Base-by-base conservation (phyloP, 768 basidiomycete genomes). In the Gymnopilus dilepis region DNA sequence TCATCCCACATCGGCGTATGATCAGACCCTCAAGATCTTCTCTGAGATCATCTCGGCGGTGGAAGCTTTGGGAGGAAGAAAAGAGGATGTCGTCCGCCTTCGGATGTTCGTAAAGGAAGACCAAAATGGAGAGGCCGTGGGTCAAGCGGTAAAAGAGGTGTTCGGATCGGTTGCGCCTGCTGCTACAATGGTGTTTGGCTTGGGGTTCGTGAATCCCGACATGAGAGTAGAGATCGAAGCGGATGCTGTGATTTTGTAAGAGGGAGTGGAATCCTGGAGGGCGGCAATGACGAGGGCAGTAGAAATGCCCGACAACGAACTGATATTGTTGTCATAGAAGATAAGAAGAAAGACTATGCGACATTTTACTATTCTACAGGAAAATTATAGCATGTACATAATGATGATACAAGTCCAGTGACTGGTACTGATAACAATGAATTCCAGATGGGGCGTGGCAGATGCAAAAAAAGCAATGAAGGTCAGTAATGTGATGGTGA, bases 161-260 rank as follows among this genome's bases (percentile, higher is more conserved):
- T 73, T 84, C 62, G 80, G 78, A 6, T 74, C 73, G 17, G 75
- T 81, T 1, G 73, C 70, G 2, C 82, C 81, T 6, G 79, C 80
- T n/a, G 83, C 83, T 13, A 84, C 83, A 40, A 83, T 85, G 81
- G 79, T 85, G 38, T 69, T 84, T 34, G 84, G 84, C 9, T 73
- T 76, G 11, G 69, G 70, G 43, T 84, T 85, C 60, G 81, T 84
- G 13, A 70, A 74, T 38, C 56, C 70, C 6, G 77, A 78, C 11
- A 85, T 86, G 84, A 80, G 73, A 65, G 83, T 84, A 6, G 85
- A 85, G 63, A 83, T 85, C 38, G 84, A 85, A 69, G 83, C 81
- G 15, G 83, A 85, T 66, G 84, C 83, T 0, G 67, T 83, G 13
- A 70, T 75, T 13, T 56, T 75, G 45, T 74, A 63, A 68, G 41